phyloP scores from a whole-genome alignment of 768 basidiomycete species.

The Omphalotus guepiniiformis region DNA sequence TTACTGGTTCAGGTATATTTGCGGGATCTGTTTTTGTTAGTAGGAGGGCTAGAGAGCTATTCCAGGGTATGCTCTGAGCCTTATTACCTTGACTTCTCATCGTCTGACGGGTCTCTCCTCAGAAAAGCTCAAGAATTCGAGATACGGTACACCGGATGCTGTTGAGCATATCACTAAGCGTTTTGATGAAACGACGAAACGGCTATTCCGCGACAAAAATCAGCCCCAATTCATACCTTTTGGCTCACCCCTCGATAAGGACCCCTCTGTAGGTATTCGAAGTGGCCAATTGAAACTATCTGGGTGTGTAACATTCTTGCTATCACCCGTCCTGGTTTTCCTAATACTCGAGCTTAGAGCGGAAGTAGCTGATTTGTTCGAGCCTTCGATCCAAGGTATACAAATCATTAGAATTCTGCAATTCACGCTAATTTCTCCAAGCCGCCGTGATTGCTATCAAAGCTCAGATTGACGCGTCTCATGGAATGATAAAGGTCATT shows the following conservation, averaged over 20 bases:
- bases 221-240: conserved; percentile 72
- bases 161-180: conserved; percentile 76
- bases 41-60: conserved; percentile 64
- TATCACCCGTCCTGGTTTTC: not conserved
- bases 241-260: conserved; percentile 77
- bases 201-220: conserved; percentile 65
- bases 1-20: conserved; percentile 54
- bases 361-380: conserved; percentile 69
- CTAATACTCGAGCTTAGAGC: conserved; percentile 16
- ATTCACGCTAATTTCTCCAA: conserved; percentile 14
- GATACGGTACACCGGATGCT: conserved; percentile 66
- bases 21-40: conserved; percentile 83
- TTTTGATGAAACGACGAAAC: conserved; percentile 82
- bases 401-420: not conserved
- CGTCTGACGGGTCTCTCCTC: conserved; percentile 7
- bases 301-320: conserved; percentile 44
- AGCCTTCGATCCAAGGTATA: conserved; percentile 66
- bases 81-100: not conserved
- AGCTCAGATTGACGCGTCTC: conserved; percentile 64
- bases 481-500: conserved; percentile 59
- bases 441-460: conserved; percentile 69
- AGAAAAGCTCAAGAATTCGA: conserved; percentile 73
- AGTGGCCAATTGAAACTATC: conserved; percentile 67
- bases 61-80: conserved; percentile 47
- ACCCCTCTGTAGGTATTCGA: conserved; percentile 62